Base-by-base conservation (phyloP, 2,329 filamentous ascomycete species). In the Claviceps pazoutovae region DNA sequence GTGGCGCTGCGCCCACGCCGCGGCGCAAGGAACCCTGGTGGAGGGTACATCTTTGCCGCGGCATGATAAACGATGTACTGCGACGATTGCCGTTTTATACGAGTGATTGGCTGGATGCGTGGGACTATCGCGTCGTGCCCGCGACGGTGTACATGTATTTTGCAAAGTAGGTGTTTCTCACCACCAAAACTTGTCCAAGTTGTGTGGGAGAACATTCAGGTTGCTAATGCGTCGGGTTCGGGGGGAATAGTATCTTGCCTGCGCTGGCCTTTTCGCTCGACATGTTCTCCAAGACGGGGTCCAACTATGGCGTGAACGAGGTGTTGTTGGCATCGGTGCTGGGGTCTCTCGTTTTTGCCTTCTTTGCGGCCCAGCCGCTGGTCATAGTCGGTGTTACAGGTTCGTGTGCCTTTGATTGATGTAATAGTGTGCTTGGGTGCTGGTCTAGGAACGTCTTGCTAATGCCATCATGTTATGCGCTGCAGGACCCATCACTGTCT, bases 71-170 rank as follows among this genome's bases (percentile, higher is more conserved):
- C 62, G 88, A 95, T 67, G 61, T 94, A 37, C 80, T 80, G 57
- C 80, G 87, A 53, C 73, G 88, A 56, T 76, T 76, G 7, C 88
- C 88, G 1, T 94, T 77, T 64, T 95, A 93, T 63, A 73, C 71
- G 68, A 90, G 84, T 66, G 88, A 95, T 66, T 94, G 86, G 86
- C 73, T 65, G 17, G 88, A 95, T 71, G 88, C 88, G 1, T 93
- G 86, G 86, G 86, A 94, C 64, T 95, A 95, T 70, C 80, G 88
- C 51, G 86, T 95, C 43, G 77, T 95, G 41, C 88, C 88, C 1
- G 87, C 87, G 16, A 94, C 88, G 9, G 72, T 94, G 34, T 94
- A 94, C 68, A 95, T 94, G 86, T 95, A 93, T 71, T 95, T 94
- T 75, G 88, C 88, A 56, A 94, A 94, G 87, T 91, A 75, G 56